phyloP scores from a whole-genome alignment of 2,329 filamentous ascomycete species.

The Rutstroemia sp. region DNA sequence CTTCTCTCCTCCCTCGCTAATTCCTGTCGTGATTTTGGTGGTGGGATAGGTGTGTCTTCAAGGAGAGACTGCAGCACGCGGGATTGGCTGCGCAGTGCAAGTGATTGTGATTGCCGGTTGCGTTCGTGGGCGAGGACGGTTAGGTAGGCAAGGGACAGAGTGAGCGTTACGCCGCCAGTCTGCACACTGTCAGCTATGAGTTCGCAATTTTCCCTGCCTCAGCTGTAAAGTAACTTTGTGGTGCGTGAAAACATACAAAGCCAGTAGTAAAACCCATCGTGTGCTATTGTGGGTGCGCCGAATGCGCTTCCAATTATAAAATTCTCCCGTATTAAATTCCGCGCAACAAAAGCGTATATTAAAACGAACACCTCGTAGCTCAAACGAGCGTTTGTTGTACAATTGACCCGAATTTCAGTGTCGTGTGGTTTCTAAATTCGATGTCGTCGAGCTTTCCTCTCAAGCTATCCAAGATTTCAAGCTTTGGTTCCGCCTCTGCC shows the following conservation, averaged over 20 bases:
- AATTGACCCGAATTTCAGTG: conserved; percentile 3
- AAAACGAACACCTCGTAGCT: conserved; percentile 15
- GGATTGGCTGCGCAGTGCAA: conserved; percentile 46
- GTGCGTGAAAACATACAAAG: conserved; percentile 49
- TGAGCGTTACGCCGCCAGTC: conserved; percentile 71
- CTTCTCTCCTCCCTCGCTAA: conserved; percentile 44
- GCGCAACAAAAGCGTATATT: neutral
- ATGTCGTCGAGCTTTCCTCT: conserved; percentile 8
- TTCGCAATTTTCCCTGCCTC: no score
- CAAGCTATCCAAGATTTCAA: neutral
- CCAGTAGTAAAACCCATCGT: conserved; percentile 67
- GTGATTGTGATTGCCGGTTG: conserved; percentile 53
- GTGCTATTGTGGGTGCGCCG: conserved; percentile 14
- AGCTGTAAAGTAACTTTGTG: no score
- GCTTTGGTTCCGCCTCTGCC: neutral
- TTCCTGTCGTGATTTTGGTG: conserved; percentile 44
- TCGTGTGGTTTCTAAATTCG: conserved; percentile 1
- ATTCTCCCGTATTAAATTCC: neutral
- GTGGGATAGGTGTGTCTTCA: conserved; percentile 40
- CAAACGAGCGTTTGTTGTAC: conserved; percentile 13
- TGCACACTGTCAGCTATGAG: conserved; percentile 30
- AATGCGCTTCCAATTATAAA: conserved; percentile 8
- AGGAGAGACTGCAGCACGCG: conserved; percentile 45
- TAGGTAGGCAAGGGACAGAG: conserved; percentile 65
- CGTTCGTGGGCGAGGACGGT: conserved; percentile 62